Conservation (phyloP, 2,329 filamentous ascomycete species). For the Chaetomiaceae sp. region DNA sequence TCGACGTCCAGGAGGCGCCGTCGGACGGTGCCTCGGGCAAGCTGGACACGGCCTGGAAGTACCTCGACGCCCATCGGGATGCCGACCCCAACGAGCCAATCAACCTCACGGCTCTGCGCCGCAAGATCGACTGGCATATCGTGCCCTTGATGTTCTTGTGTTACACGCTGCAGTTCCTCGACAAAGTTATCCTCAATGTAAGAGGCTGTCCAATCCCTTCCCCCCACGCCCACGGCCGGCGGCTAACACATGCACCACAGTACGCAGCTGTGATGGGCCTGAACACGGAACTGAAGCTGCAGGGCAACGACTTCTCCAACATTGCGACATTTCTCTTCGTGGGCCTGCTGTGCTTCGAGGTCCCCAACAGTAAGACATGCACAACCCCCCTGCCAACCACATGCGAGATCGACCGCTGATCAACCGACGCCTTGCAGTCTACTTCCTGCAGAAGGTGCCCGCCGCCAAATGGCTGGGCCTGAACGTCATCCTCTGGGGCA, state of each 20-base stretch:
- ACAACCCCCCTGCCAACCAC: background rate
- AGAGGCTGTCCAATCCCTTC: slow-evolving; percentile 27
- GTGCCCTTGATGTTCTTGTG: slow-evolving; percentile 58
- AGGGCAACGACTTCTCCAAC: slow-evolving; percentile 59
- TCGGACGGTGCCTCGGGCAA: slow-evolving; percentile 18
- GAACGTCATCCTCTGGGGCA: slow-evolving; percentile 57
- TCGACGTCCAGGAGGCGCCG: slow-evolving; percentile 12
- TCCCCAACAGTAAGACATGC: slow-evolving; percentile 48
- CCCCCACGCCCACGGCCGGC: background rate
- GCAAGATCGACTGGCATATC: slow-evolving; percentile 55
- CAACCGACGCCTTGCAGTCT: slow-evolving; percentile 35
- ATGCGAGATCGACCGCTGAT: background rate
- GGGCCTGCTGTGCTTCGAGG: slow-evolving; percentile 54
- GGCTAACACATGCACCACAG: slow-evolving; percentile 31
- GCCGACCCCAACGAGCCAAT: slow-evolving; percentile 29
- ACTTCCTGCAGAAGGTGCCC: slow-evolving; percentile 57
- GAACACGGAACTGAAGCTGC: slow-evolving; percentile 48
- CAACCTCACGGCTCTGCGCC: slow-evolving; percentile 44
- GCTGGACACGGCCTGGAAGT: slow-evolving; percentile 45
- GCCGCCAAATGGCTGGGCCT: slow-evolving; percentile 56
- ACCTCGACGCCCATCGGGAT: slow-evolving; percentile 40
- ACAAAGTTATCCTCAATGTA: slow-evolving; percentile 61
- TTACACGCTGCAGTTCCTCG: slow-evolving; percentile 60
- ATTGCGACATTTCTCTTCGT: slow-evolving; percentile 60
- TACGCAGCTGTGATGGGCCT: slow-evolving; percentile 66